These are phyloP conservation scores for Moelleriella libera DNA, from an alignment of 2,329 filamentous ascomycete genomes.

Conservation along the genomic window DNA sequence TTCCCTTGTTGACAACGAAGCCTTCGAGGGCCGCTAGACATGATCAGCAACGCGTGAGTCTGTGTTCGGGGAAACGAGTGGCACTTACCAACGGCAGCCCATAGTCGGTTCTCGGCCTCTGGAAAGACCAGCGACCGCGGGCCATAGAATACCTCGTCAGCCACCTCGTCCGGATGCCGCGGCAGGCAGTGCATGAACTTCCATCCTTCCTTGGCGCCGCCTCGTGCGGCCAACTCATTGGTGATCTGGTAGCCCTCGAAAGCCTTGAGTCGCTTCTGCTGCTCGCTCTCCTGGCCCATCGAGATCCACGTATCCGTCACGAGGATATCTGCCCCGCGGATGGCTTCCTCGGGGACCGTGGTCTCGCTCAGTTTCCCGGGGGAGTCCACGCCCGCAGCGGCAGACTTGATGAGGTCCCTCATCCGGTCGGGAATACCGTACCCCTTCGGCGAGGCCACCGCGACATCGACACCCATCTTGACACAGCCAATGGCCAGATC, in stretches of 20 bases:
- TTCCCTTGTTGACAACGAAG: conserved; percentile 90
- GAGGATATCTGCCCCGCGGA: conserved; percentile 75
- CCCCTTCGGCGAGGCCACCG: conserved; percentile 73
- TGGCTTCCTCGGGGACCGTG: conserved; percentile 66
- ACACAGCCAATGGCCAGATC: conserved; percentile 78
- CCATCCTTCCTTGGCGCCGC: conserved; percentile 80
- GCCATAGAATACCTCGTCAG: conserved; percentile 88
- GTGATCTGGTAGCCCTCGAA: conserved; percentile 90
- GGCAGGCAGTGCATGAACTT: conserved; percentile 98
- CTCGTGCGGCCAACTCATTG: conserved; percentile 64
- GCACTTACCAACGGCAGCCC: conserved; percentile 64
- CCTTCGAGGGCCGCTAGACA: conserved; percentile 57
- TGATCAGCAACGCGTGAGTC: not conserved
- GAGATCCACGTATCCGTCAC: conserved; percentile 98
- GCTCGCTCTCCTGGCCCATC: conserved; percentile 91
- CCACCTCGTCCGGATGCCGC: conserved; percentile 82
- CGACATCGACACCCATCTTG: conserved; percentile 76
- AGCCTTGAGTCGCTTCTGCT: conserved; percentile 58
- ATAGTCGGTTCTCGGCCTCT: conserved; percentile 89
- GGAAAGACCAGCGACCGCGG: conserved; percentile 75
- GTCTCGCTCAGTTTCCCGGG: conserved; percentile 63
- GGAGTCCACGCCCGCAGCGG: conserved; percentile 39
- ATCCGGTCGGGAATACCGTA: conserved; percentile 72
- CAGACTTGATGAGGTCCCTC: conserved; percentile 54
- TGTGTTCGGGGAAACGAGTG: not conserved